Base-by-base conservation (phyloP, 805 yeast genomes). In the Ogataea saltuana region DNA sequence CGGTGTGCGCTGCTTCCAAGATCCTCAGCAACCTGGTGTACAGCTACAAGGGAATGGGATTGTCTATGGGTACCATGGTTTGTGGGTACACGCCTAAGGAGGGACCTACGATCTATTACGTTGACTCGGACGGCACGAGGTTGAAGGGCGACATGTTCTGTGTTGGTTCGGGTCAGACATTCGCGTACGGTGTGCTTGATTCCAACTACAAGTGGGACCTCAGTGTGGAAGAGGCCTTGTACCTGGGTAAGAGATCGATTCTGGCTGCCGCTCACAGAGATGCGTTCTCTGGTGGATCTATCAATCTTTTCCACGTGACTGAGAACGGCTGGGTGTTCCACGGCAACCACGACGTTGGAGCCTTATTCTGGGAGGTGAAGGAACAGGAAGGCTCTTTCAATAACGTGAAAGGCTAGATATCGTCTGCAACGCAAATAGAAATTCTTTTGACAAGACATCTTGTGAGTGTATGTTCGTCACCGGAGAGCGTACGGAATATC, bases 141-240 rank as follows among this genome's bases (percentile, higher is more conserved):
- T 73, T 93, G 60, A 83, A 88, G 64, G 99, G 99, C 43, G 96
- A 91, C 61, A 56, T 90, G 51, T 93, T 93, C 69, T 88, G 97
- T 73, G 99, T 93, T 23, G 99, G 99, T 35, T 91, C 98, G 1
- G 99, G 99, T 68, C 99, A 93, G 72, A 93, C 99, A 2, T 93
- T 93, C 69, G 99, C 99, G 8, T 93, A 93, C 61, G 99, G 99
- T 75, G 99, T 93, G 17, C 74, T 93, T 53, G 99, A 93, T 65
- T 80, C 96, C 25, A 90, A 87, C 57, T 87, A 88, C 69, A 78
- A 76, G 56, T 89, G 97, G 96, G 97, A 93, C 60, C 69, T 93
- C 49, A 64, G 88, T 2, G 91, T 87, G 3, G 98, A 93, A 50
- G 98, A 93, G 51, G 98, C 98, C 3, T 75, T 93, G 50, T 86